A percentile compares a stretch with the other conserved stretches of the same genome.
Evolutionary conservation across 2,329 filamentous ascomycete species (phyloP).

Genomic region (Venturia carpophila): DNA sequence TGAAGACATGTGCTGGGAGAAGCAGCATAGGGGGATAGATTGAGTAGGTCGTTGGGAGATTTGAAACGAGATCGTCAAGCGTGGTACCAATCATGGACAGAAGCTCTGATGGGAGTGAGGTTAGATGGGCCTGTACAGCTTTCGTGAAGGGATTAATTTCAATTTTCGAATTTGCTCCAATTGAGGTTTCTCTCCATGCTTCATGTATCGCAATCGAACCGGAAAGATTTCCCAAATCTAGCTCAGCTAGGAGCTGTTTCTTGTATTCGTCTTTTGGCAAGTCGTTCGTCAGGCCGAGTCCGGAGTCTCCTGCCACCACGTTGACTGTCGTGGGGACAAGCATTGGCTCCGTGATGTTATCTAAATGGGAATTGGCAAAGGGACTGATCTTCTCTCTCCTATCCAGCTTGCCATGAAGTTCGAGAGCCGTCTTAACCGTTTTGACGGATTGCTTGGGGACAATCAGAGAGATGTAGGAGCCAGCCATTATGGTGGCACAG

Average conservation of each 20-base stretch:
- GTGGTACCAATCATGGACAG: neutral
- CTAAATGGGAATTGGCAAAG: neutral
- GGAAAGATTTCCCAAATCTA: neutral
- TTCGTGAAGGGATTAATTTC: conserved; percentile 3
- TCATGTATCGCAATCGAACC: neutral
- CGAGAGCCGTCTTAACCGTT: conserved; percentile 32
- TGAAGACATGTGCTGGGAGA: conserved; percentile 43
- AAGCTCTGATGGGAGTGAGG: conserved; percentile 3
- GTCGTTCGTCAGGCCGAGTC: neutral
- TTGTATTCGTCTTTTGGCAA: neutral
- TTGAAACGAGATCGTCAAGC: neutral
- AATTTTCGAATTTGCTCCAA: neutral
- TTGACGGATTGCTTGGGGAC: conserved; percentile 33
- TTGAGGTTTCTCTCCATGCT: neutral
- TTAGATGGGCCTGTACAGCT: neutral
- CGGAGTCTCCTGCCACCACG: neutral
- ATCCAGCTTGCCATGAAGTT: conserved; percentile 27
- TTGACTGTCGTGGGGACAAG: conserved; percentile 8
- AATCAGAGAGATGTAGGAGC: conserved; percentile 14
- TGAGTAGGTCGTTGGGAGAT: conserved; percentile 40
- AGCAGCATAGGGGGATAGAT: conserved; percentile 52
- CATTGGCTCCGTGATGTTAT: conserved; percentile 9
- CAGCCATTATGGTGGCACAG: neutral
- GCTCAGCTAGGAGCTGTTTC: neutral
- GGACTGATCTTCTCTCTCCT: conserved; percentile 26